phyloP scores from a whole-genome alignment of 108 stramenopile genomes.

The Asterionellopsis glacialis region DNA sequence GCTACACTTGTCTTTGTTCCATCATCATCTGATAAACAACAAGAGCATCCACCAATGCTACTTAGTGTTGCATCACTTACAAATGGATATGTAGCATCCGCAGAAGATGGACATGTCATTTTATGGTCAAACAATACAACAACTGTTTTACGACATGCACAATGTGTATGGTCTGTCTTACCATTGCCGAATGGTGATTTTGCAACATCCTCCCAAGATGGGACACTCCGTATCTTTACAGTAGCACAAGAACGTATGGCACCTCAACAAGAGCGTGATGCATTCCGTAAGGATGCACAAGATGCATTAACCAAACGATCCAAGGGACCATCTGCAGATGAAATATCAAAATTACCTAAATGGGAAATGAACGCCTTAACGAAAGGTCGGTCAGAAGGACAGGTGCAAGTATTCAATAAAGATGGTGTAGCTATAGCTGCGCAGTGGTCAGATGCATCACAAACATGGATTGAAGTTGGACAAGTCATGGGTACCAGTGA shows the following conservation, averaged over 20 bases:
- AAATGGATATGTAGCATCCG: slow-evolving; percentile 38
- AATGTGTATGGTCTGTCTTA: slow-evolving; percentile 72
- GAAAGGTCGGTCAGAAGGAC: slow-evolving; percentile 77
- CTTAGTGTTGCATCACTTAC: slow-evolving; percentile 40
- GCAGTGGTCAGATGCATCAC: slow-evolving; percentile 78
- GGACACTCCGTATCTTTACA: slow-evolving; percentile 75
- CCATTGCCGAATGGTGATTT: slow-evolving; percentile 65
- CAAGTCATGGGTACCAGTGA: slow-evolving; percentile 87
- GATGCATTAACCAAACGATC: slow-evolving; percentile 41
- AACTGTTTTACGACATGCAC: slow-evolving; percentile 67
- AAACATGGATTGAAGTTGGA: slow-evolving; percentile 93
- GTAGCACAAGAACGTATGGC: slow-evolving; percentile 56
- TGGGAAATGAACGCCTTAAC: slow-evolving; percentile 77
- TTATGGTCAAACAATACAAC: slow-evolving; percentile 48
- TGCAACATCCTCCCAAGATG: slow-evolving; percentile 88
- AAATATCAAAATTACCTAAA: slow-evolving; percentile 82
- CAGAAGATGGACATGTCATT: slow-evolving; percentile 80
- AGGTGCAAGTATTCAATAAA: slow-evolving; percentile 91
- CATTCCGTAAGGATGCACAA: slow-evolving; percentile 48
- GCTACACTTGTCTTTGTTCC: slow-evolving; percentile 58
- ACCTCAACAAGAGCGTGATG: slow-evolving; percentile 42
- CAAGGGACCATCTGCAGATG: slow-evolving; percentile 66
- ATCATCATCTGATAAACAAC: background rate
- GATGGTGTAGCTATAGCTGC: slow-evolving; percentile 88
- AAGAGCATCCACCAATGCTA: slow-evolving; percentile 61